A percentile compares a stretch with the other conserved stretches of the same genome.
Conservation (phyloP, 768 basidiomycete species). For the Phanerodontia chrysosporium region DNA sequence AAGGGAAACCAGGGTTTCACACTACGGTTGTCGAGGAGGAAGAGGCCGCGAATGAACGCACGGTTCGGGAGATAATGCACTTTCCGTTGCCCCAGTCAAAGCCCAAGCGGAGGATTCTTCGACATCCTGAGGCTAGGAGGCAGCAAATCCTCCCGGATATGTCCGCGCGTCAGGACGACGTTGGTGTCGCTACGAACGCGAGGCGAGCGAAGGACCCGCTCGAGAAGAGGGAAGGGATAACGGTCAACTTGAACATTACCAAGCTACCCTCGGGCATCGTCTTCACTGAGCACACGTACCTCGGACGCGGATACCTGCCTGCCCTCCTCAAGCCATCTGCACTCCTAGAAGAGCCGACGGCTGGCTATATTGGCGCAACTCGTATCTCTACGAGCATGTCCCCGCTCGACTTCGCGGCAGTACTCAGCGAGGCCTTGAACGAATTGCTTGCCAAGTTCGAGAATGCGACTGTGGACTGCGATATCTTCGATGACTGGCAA, state of each 20-base stretch:
- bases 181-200: not conserved
- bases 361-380: constrained; percentile 32
- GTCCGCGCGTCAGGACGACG: not conserved
- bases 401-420: constrained; percentile 34
- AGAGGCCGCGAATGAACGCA: not conserved
- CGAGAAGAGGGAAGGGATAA: not conserved
- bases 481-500: constrained; percentile 16
- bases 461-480: not conserved
- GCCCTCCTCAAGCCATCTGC: constrained; percentile 44
- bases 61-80: not conserved
- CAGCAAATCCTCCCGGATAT: not conserved
- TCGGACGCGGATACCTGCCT: constrained; percentile 56
- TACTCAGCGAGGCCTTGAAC: constrained; percentile 15
- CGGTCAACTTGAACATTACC: constrained; percentile 31
- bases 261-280: constrained; percentile 47
- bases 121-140: not conserved
- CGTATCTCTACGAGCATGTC: constrained; percentile 42
- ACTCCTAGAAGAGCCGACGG: constrained; percentile 30
- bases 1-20: not conserved
- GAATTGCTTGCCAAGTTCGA: constrained; percentile 5
- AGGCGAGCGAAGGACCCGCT: not conserved
- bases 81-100: not conserved
- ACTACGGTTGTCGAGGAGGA: constrained; percentile 2
- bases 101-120: not conserved
- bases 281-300: constrained; percentile 49